Base-by-base conservation (phyloP, 257 asterid genomes). In the Gentiana straminea region DNA sequence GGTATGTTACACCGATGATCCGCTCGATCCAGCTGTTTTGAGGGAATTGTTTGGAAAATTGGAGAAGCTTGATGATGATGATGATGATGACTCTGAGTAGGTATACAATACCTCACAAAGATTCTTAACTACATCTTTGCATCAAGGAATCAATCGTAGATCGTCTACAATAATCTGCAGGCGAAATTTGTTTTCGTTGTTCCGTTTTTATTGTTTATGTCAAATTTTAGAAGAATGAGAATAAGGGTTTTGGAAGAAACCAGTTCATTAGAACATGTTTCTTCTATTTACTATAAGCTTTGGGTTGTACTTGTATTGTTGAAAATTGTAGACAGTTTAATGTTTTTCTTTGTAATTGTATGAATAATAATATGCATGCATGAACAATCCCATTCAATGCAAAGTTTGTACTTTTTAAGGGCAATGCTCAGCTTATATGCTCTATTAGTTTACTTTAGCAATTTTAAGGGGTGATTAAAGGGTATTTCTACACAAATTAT, bases 61-160 rank as follows among this genome's bases (percentile, higher is more conserved):
- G 94, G 81, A 83, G 77, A 86, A 24, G 24, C 24, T 24, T 85
- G 94, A 85, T 73, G 80, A 80, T 83, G 76, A 80, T 82, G 60
- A 69, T 61, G 58, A 37, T 47, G 46, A 47, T 33, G 43, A 63
- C 15, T 55, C 61, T 75, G 73, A 56, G 69, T 5, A 52, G 72
- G 64, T 24, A 62, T 70, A 58, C 68, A 67, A 63, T 41, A 58
- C 44, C 57, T 48, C 35, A 45, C 33, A 58, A 73, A 55, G 24
- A 51, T 70, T 68, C 61, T 51, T 67, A 65, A 59, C 35, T 52
- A 33, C 46, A 58, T 69, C 67, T 72, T 33, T 61, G 62, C 24
- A 24, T 24, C 24, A 24, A 24, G 24, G 24, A 24, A 24, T 24
- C 24, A 59, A 43, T 46, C 60, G 64, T 67, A 77, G 57, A 68